Evolutionary conservation across 257 asterid species (phyloP).

Genomic region (Henckelia pumila): DNA sequence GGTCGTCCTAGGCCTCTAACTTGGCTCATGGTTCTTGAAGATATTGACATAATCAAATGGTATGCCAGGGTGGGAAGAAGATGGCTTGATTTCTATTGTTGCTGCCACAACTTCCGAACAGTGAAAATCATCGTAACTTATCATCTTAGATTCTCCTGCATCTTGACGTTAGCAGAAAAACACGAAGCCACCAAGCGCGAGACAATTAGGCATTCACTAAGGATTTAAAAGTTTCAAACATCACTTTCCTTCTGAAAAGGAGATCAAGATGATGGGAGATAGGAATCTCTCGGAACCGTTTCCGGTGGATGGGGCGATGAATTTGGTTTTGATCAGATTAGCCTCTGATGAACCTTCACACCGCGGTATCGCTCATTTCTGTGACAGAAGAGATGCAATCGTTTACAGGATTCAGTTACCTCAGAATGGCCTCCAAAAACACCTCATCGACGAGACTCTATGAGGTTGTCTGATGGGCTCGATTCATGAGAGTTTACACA

Average conservation of each 20-base stretch:
- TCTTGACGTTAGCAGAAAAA: constrained; percentile 81
- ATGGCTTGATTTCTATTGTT: constrained; percentile 79
- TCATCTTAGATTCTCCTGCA: constrained; percentile 84
- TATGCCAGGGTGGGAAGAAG: constrained; percentile 89
- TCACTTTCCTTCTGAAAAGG: constrained; percentile 79
- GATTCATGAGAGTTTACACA: constrained; percentile 50
- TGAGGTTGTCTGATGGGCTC: constrained; percentile 57
- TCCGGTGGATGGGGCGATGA: constrained; percentile 71
- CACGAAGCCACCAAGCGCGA: constrained; percentile 83
- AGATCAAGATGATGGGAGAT: constrained; percentile 79
- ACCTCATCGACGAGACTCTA: constrained; percentile 27
- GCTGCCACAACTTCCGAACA: constrained; percentile 79
- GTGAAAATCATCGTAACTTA: constrained; percentile 64
- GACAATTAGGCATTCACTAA: constrained; percentile 67
- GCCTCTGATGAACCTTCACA: constrained; percentile 63
- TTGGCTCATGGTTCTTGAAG: constrained; percentile 75
- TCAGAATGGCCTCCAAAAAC: constrained; percentile 38
- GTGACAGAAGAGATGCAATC: constrained; percentile 46
- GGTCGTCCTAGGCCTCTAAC: constrained; percentile 91
- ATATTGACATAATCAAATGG: constrained; percentile 79
- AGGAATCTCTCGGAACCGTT: constrained; percentile 58
- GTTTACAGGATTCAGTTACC: constrained; percentile 59
- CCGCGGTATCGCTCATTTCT: constrained; percentile 72
- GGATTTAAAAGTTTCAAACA: constrained; percentile 54
- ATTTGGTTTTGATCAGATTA: constrained; percentile 56